These are phyloP conservation scores for Trifolium pratense DNA, from an alignment of 306 rosid genomes.

Conservation along the genomic window DNA sequence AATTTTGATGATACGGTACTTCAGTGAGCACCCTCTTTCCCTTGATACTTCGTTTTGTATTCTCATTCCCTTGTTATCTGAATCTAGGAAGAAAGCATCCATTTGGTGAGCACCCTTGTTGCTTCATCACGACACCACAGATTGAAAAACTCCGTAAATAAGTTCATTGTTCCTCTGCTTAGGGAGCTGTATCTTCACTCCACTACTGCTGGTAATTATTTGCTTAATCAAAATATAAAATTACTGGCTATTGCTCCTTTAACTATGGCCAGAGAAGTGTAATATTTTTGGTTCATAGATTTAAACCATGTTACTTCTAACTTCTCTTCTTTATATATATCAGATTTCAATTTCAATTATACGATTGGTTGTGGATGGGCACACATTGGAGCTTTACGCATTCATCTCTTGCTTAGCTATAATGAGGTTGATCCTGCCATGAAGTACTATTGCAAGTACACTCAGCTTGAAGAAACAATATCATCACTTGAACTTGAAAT, in stretches of 20 bases:
- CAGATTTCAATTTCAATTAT: constrained; percentile 48
- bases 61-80: constrained; percentile 37
- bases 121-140: constrained; percentile 64
- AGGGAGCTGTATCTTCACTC: constrained; percentile 57
- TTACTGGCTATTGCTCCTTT: background rate
- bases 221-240: constrained; percentile 14
- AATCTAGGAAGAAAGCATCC: constrained; percentile 55
- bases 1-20: background rate
- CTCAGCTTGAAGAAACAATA: constrained; percentile 63
- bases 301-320: background rate
- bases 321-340: constrained; percentile 11
- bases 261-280: background rate
- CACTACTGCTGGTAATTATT: constrained; percentile 56
- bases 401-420: constrained; percentile 74
- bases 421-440: constrained; percentile 80
- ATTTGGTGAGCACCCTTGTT: constrained; percentile 51
- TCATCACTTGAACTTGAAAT: constrained; percentile 74
- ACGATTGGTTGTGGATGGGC: constrained; percentile 76
- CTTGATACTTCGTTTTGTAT: background rate
- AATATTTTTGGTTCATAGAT: background rate
- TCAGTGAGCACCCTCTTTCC: background rate
- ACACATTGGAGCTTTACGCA: constrained; percentile 71
- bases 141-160: constrained; percentile 59
- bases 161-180: constrained; percentile 70
- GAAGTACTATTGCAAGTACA: constrained; percentile 73